phyloP scores from a whole-genome alignment of 2,329 filamentous ascomycete species.

The Alternaria sp. region DNA sequence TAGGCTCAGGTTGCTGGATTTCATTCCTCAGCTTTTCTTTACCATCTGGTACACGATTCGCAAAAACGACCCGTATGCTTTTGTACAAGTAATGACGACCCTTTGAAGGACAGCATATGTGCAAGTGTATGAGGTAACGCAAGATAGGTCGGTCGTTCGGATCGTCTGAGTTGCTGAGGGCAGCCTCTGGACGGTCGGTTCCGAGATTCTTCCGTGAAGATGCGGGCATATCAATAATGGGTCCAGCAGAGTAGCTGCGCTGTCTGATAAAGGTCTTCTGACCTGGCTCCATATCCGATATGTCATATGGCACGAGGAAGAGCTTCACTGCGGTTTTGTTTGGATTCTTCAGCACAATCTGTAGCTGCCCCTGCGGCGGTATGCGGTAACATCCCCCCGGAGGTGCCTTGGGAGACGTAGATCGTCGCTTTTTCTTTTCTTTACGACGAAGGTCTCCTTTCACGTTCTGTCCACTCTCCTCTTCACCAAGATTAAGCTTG shows the following conservation, averaged over 20 bases:
- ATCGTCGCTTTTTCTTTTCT: slow-evolving; percentile 66
- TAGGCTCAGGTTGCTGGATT: slow-evolving; percentile 84
- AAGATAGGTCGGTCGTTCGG: slow-evolving; percentile 73
- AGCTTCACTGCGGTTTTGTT: slow-evolving; percentile 98
- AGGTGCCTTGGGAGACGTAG: slow-evolving; percentile 67
- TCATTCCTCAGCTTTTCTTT: slow-evolving; percentile 93
- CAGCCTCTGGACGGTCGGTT: slow-evolving; percentile 61
- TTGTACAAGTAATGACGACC: slow-evolving; percentile 91
- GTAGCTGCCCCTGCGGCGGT: slow-evolving; percentile 89
- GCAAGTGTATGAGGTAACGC: slow-evolving; percentile 88
- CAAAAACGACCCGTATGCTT: slow-evolving; percentile 91
- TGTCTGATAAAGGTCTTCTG: slow-evolving; percentile 97
- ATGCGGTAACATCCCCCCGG: slow-evolving; percentile 93
- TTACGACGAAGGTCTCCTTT: slow-evolving; percentile 51
- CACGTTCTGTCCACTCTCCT: slow-evolving; percentile 10
- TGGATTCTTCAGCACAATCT: slow-evolving; percentile 97
- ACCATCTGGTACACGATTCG: slow-evolving; percentile 92
- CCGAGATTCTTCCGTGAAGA: slow-evolving; percentile 55
- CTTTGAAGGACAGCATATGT: slow-evolving; percentile 86
- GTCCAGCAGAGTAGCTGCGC: slow-evolving; percentile 86
- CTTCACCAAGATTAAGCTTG: slow-evolving; percentile 25
- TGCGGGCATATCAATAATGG: slow-evolving; percentile 75
- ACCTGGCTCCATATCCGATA: slow-evolving; percentile 88
- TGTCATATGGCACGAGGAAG: slow-evolving; percentile 90
- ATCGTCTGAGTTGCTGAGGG: slow-evolving; percentile 57